Percentiles rank a stretch among this genome's conserved stretches.
Evolutionary conservation across 2,329 filamentous ascomycete genomes (phyloP).

Genomic region (Colletotrichum kahawae): DNA sequence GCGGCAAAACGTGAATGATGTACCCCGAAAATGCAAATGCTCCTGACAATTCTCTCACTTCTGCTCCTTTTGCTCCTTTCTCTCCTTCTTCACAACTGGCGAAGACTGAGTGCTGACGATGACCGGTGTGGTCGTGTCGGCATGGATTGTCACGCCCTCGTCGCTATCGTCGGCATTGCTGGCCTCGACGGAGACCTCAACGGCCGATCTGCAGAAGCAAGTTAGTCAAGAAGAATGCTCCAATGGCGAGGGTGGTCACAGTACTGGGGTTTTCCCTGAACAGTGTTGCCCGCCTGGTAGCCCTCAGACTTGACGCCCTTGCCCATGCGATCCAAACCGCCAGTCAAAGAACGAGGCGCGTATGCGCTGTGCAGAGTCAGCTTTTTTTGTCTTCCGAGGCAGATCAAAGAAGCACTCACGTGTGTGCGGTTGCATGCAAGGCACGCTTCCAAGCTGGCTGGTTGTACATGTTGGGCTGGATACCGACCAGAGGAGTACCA

Average conservation of each 20-base stretch:
- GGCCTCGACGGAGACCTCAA: slow-evolving; percentile 1
- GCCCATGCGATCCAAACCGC: slow-evolving; percentile 20
- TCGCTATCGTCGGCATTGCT: slow-evolving; percentile 54
- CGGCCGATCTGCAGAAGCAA: slow-evolving; percentile 22
- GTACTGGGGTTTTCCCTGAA: slow-evolving; percentile 23
- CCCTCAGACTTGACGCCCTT: slow-evolving; percentile 20
- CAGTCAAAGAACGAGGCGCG: slow-evolving; percentile 16
- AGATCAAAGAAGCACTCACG: background rate
- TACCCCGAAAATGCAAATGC: slow-evolving; percentile 21
- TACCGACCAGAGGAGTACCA: slow-evolving; percentile 64
- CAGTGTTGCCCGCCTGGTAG: slow-evolving; percentile 20
- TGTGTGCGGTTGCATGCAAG: slow-evolving; percentile 10
- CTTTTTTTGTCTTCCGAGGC: background rate
- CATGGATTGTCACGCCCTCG: slow-evolving; percentile 60
- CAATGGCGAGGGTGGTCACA: slow-evolving; percentile 14
- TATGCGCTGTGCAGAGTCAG: slow-evolving; percentile 4
- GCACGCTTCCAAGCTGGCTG: slow-evolving; percentile 41
- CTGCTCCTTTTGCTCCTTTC: slow-evolving; percentile 11
- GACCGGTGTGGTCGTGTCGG: slow-evolving; percentile 49
- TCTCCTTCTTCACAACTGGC: slow-evolving; percentile 43
- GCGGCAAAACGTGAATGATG: slow-evolving; percentile 14
- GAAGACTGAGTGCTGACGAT: slow-evolving; percentile 54
- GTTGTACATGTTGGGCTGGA: slow-evolving; percentile 54
- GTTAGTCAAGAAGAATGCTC: slow-evolving; percentile 34
- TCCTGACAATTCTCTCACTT: slow-evolving; percentile 10